These are phyloP conservation scores for Aquanectria penicillioides DNA, from an alignment of 2,329 filamentous ascomycete species.

Conservation along the genomic window DNA sequence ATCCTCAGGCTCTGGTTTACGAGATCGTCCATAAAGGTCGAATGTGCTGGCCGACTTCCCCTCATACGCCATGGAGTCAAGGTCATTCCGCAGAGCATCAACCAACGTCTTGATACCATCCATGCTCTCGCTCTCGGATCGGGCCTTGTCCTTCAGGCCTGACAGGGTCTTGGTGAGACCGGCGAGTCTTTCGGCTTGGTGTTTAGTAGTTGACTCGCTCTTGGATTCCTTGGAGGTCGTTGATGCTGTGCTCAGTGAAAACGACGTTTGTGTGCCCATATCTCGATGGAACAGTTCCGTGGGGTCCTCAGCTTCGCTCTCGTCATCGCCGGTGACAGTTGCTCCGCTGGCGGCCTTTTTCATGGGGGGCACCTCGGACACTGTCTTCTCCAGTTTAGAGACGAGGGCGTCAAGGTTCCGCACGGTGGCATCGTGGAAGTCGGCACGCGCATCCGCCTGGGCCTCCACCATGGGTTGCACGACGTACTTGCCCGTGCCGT, in stretches of 20 bases:
- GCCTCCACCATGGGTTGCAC: constrained; percentile 69
- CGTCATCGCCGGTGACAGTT: too few relatives aligned
- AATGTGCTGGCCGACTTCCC: constrained; percentile 47
- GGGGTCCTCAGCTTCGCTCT: constrained; percentile 68
- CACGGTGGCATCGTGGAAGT: constrained; percentile 61
- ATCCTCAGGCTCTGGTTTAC: constrained; percentile 68
- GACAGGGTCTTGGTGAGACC: constrained; percentile 55
- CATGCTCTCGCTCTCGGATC: constrained; percentile 58
- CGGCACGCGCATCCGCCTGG: constrained; percentile 61
- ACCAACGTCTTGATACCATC: constrained; percentile 63
- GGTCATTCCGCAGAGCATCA: constrained; percentile 70
- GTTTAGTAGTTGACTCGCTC: constrained; percentile 44
- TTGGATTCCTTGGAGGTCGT: constrained; percentile 23
- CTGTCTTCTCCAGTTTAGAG: constrained; percentile 62
- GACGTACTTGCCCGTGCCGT: constrained; percentile 76
- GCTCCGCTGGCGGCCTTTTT: too few relatives aligned
- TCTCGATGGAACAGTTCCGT: constrained; percentile 85
- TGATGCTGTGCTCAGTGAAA: constrained; percentile 31
- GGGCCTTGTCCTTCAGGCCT: constrained; percentile 55
- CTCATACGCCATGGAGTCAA: constrained; percentile 68
- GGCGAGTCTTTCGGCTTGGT: constrained; percentile 55
- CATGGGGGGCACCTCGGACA: constrained; percentile 70
- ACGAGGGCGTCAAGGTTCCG: constrained; percentile 58
- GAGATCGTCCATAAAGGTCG: constrained; percentile 56
- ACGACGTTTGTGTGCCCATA: constrained; percentile 79